Evolutionary conservation across 2,329 filamentous ascomycete genomes (phyloP).

Genomic region (Berkeleyomyces rouxiae): DNA sequence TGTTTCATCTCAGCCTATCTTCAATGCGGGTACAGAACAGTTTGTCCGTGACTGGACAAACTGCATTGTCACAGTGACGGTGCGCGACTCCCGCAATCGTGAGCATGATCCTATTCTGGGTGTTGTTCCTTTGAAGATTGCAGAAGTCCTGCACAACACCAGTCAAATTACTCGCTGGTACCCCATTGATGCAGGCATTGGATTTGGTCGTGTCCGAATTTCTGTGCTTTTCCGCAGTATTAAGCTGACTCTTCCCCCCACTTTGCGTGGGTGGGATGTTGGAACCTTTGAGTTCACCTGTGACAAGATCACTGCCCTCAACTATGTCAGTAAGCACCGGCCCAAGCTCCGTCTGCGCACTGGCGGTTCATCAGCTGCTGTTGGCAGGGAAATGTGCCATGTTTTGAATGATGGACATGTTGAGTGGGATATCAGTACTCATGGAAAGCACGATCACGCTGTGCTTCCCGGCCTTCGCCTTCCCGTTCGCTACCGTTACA

Average conservation of each 20-base stretch:
- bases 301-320: constrained; percentile 47
- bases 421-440: constrained; percentile 31
- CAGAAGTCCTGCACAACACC: constrained; percentile 71
- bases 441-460: constrained; percentile 21
- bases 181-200: constrained; percentile 85
- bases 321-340: constrained; percentile 46
- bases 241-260: constrained; percentile 68
- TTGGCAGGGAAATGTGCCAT: constrained; percentile 1
- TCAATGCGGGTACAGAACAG: constrained; percentile 87
- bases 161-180: constrained; percentile 87
- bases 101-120: constrained; percentile 92
- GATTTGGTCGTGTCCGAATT: constrained; percentile 77
- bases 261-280: constrained; percentile 84
- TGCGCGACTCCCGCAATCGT: constrained; percentile 74
- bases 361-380: constrained; percentile 60
- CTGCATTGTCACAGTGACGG: constrained; percentile 68
- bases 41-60: constrained; percentile 91
- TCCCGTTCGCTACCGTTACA: constrained; percentile 79
- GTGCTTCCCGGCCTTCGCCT: constrained; percentile 40
- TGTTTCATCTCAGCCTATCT: constrained; percentile 85
- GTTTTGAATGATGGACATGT: constrained; percentile 18
- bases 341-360: constrained; percentile 68
- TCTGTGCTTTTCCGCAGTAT: constrained; percentile 81
- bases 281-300: constrained; percentile 83
- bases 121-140: constrained; percentile 73